Evolutionary conservation across 2,329 filamentous ascomycete genomes (phyloP).

Genomic region (Colletotrichum tropicale): DNA sequence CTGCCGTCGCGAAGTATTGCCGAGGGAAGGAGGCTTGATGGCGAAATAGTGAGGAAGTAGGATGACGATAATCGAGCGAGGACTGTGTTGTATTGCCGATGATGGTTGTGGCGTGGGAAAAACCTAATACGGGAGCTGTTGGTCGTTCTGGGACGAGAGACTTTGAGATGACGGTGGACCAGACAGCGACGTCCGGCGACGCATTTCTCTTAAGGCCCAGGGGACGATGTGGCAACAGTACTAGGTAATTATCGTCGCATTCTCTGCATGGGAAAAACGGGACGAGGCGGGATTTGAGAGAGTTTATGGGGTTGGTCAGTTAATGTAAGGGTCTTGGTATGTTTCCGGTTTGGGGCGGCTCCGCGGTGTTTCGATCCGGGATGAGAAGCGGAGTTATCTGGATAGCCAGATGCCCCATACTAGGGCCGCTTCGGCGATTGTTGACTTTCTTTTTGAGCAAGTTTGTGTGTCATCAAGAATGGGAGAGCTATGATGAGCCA

Average conservation of each 20-base stretch:
- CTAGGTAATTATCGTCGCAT: background rate
- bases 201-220: background rate
- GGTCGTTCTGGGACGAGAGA: background rate
- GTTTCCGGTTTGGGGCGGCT: conserved; percentile 2
- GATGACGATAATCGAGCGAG: background rate
- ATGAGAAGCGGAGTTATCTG: background rate
- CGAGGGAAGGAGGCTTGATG: background rate
- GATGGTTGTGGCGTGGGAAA: background rate
- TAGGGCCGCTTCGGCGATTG: background rate
- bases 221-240: background rate
- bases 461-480: background rate
- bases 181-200: background rate
- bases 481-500: background rate
- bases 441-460: background rate
- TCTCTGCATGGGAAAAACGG: background rate
- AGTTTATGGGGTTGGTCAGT: background rate
- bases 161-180: background rate
- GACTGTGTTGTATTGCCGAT: background rate
- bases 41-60: background rate
- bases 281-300: conserved; percentile 7
- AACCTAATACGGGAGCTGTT: background rate
- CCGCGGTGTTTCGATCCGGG: background rate
- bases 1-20: background rate
- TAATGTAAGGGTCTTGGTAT: background rate
- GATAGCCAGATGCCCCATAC: background rate